A percentile compares a stretch with the other conserved stretches of the same genome.
Evolutionary conservation across 78 protist species (phyloP).

Genomic region (Tieghemostelium lacteum): DNA sequence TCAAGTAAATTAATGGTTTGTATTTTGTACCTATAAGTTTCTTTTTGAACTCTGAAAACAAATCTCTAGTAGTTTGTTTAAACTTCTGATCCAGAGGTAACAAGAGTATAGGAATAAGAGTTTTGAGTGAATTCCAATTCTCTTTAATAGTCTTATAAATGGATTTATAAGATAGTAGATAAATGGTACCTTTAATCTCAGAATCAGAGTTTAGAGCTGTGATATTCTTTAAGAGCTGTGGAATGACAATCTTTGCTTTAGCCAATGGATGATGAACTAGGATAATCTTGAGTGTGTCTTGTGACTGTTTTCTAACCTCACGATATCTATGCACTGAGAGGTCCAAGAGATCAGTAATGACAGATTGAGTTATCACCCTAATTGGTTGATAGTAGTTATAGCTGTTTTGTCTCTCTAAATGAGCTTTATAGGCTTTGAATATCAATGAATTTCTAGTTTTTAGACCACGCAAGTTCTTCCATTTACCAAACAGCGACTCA

Average conservation of each 20-base stretch:
- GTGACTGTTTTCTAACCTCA: constrained; percentile 26
- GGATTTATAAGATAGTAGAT: neutral
- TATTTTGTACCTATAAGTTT: neutral
- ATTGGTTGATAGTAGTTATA: neutral
- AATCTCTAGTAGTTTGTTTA: constrained; percentile 31
- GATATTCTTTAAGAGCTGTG: neutral
- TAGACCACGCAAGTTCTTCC: constrained; percentile 19
- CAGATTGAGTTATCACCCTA: neutral
- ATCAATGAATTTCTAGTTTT: constrained; percentile 39
- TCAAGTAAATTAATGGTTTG: neutral
- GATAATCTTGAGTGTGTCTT: neutral
- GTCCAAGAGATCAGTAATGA: neutral
- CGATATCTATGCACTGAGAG: constrained; percentile 26
- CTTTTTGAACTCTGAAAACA: constrained; percentile 2
- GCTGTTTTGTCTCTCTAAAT: constrained; percentile 20
- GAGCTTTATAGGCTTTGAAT: constrained; percentile 16
- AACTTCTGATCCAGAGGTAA: constrained; percentile 4
- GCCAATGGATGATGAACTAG: neutral
- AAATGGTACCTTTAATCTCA: constrained; percentile 14
- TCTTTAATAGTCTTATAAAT: neutral
- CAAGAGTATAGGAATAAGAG: neutral
- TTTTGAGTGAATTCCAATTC: neutral
- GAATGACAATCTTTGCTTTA: neutral
- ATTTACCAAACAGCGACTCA: constrained; percentile 22
- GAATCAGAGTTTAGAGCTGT: constrained; percentile 5